These are phyloP conservation scores for Apophysomyces ossiformis DNA, from an alignment of 371 early-diverging fungal species.

Conservation along the genomic window DNA sequence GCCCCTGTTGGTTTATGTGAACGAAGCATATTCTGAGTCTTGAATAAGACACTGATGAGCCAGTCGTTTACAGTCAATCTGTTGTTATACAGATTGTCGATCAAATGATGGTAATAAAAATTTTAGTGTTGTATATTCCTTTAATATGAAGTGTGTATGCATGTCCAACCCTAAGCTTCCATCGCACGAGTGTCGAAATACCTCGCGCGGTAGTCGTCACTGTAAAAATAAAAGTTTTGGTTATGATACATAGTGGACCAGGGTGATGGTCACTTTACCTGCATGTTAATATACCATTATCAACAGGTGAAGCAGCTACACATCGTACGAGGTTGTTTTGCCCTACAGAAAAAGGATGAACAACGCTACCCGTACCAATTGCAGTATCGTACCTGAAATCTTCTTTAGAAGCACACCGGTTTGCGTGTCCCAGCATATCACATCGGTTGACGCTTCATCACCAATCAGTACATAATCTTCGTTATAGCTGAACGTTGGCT, in stretches of 20 bases:
- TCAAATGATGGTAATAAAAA: no score
- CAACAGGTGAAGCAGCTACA: slow-evolving; percentile 51
- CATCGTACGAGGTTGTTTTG: slow-evolving; percentile 53
- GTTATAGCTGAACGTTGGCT: slow-evolving; percentile 71
- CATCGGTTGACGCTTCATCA: slow-evolving; percentile 70
- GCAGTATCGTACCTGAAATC: slow-evolving; percentile 30
- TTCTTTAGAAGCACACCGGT: slow-evolving; percentile 58
- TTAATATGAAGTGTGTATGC: not conserved
- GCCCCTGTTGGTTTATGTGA: no score
- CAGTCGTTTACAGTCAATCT: no score
- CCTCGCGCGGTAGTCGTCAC: slow-evolving; percentile 57
- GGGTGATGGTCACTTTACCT: slow-evolving; percentile 31
- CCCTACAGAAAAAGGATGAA: slow-evolving; percentile 16
- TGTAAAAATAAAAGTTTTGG: slow-evolving; percentile 11
- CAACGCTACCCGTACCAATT: not conserved
- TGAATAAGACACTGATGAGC: no score
- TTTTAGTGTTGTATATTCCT: not conserved
- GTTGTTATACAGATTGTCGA: no score
- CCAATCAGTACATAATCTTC: slow-evolving; percentile 80
- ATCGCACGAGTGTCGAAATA: slow-evolving; percentile 31
- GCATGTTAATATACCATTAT: slow-evolving; percentile 54
- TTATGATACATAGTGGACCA: not conserved
- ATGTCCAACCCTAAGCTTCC: slow-evolving; percentile 3
- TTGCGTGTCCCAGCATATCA: slow-evolving; percentile 70
- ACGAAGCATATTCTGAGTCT: no score